Evolutionary conservation across 179 eudicot genomes (phyloP), one percentile per base, ranked within the genome.

Genomic region (Heliamphora pulchella): DNA sequence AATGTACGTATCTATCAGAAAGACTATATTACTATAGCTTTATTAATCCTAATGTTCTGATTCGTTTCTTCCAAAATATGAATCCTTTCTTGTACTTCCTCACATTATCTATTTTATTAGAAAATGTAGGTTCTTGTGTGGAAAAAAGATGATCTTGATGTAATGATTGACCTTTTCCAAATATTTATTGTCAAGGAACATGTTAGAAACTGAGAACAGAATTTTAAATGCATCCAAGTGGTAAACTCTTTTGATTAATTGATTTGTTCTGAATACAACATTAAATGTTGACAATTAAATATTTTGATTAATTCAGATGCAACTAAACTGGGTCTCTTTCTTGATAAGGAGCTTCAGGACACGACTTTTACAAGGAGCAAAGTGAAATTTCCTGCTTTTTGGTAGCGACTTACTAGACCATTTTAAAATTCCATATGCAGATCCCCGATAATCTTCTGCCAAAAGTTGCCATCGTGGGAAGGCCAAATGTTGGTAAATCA

Each of bases 401-500:
- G 74, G 46, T 59, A 20, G 48, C 70, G 74, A 63, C 74, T 68
- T 54, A 68, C 73, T 51, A 41, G 50, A 53, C 39, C 11, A 58
- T 44, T 84, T 59, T 76, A 46, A 50, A 67, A 53, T 71, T 58
- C 55, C 63, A 31, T 43, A 0, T 84, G 89, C 91, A 96, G 97
- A 81, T 93, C n/a, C 98, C 99, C 47, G 99, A 96, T 80, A 85
- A 84, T 85, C 93, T 92, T 85, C 98, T 96, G 82, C 96, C 95
- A 6, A 92, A 77, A 81, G 96, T 96, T 81, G 86, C 94, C 77
- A 96, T 96, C 79, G 92, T 96, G 82, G 99, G 99, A 80, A 90
- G 98, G 89, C 99, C 99, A 78, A 96, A 96, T 92, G 99, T 96
- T 82, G 98, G 99, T 74, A 96, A 96, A 88, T 96, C 99, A 74